phyloP scores from a whole-genome alignment of 225 moss, liverwort and hornwort genomes.

The Straminergon stramineum region DNA sequence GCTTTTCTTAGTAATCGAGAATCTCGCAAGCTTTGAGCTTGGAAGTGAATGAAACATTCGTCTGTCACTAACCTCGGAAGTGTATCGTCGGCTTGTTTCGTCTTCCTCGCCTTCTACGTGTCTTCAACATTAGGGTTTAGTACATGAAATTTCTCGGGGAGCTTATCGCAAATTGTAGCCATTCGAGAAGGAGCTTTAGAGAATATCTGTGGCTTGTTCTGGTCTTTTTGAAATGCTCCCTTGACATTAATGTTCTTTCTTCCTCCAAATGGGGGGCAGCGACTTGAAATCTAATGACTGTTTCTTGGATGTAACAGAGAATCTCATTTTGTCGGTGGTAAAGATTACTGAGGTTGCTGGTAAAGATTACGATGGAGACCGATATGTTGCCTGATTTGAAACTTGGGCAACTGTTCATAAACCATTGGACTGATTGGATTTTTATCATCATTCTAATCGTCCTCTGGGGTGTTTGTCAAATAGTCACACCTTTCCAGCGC shows the following conservation, averaged over 20 bases:
- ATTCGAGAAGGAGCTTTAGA: not conserved
- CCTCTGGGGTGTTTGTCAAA: constrained; percentile 3
- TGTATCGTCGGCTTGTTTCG: not conserved
- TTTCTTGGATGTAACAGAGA: not conserved
- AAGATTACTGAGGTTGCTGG: not conserved
- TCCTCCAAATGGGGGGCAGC: not conserved
- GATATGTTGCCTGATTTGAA: constrained; percentile 20
- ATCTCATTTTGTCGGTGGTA: not conserved
- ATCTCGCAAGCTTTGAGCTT: not conserved
- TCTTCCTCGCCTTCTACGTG: not conserved
- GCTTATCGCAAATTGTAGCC: not conserved
- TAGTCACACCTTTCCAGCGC: constrained; percentile 36
- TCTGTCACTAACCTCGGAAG: not conserved
- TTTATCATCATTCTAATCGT: constrained; percentile 14
- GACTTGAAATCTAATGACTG: not conserved
- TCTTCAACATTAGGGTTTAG: not conserved
- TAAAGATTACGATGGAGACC: not conserved
- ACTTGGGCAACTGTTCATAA: constrained; percentile 5
- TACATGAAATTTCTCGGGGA: not conserved
- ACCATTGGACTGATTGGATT: constrained; percentile 42
- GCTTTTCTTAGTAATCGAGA: not conserved
- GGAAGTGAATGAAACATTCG: not conserved
- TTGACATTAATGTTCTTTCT: not conserved
- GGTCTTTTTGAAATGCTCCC: not conserved
- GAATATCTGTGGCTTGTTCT: not conserved